These are phyloP conservation scores for Quercus variabilis DNA, from an alignment of 306 rosid genomes.

Conservation along the genomic window DNA sequence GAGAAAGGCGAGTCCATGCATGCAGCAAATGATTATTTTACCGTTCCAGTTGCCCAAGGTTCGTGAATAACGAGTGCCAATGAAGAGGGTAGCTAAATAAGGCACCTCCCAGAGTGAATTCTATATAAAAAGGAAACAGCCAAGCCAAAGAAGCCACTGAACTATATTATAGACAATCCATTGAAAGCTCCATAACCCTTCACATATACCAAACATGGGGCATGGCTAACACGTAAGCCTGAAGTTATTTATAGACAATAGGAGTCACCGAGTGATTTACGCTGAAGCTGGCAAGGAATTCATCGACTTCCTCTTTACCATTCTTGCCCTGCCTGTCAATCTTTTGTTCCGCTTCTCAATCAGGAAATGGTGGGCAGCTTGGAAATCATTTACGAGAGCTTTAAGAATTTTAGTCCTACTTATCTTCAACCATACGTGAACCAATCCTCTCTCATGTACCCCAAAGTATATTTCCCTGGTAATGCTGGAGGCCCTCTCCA, in stretches of 20 bases:
- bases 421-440: background rate
- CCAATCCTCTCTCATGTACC: background rate
- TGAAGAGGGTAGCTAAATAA: too few relatives aligned
- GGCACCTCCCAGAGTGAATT: too few relatives aligned
- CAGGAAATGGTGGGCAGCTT: background rate
- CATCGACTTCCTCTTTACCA: slow-evolving; percentile 17
- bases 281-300: slow-evolving; percentile 8
- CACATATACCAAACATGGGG: too few relatives aligned
- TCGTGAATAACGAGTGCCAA: too few relatives aligned
- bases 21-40: too few relatives aligned
- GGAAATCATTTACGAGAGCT: slow-evolving; percentile 2
- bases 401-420: background rate
- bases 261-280: background rate
- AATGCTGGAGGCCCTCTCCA: background rate
- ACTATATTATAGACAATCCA: too few relatives aligned
- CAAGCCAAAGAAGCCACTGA: too few relatives aligned
- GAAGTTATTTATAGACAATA: too few relatives aligned
- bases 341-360: background rate
- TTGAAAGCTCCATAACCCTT: too few relatives aligned
- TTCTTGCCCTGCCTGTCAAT: slow-evolving; percentile 1
- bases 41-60: too few relatives aligned
- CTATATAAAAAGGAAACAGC: too few relatives aligned
- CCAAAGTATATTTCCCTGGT: background rate
- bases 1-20: too few relatives aligned
- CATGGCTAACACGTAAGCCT: background rate